Base-by-base conservation (phyloP, 75 land plant species). In the Pseudotsuga menziesii region DNA sequence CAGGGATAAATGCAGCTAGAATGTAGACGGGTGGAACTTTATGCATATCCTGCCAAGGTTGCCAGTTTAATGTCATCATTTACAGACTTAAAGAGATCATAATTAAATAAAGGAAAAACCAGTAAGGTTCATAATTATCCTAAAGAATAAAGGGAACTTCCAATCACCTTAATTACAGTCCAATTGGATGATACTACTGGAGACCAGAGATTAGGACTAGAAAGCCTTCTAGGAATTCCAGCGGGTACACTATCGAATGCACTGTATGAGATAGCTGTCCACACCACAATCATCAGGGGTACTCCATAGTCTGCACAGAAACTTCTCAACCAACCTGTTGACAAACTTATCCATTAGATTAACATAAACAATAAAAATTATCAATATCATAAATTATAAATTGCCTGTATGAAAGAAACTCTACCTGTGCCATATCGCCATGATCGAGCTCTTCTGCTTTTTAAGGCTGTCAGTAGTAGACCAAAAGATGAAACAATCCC, bases 261-360 rank as follows among this genome's bases (percentile, higher is more conserved):
- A 67, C 83, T 83, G 54, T 89, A 93, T 20, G 99, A 96, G 35
- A 96, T 79, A 1, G 81, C 94, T 22, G 94, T 96, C 99, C 99
- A 96, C 2, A 93, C 85, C 63, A 96, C 80, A 74, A 96, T 92
- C 99, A 96, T 89, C 44, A 93, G 63, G 36, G 99, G 99, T 13
- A 96, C 99, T 54, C 99, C 97, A 83, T 93, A 96, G 61, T 93
- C 97, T 57, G 99, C 96, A 80, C 90, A 80, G 52, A 96, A 69
- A 35, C 93, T 83, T 79, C 99, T 76, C 32, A 93, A 74, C 85
- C 83, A 90, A 61, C 96, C 99, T 96, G 83, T 26, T 58, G 75
- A 25, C 20, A 60, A 29, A 62, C 6, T 13, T 57, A 36, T 25
- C 9, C 19, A 29, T 56, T 29, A 1, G 20, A 60, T 58, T 22